Conservation (phyloP, 371 early-diverging fungal genomes). For the Batkoa obscura region DNA sequence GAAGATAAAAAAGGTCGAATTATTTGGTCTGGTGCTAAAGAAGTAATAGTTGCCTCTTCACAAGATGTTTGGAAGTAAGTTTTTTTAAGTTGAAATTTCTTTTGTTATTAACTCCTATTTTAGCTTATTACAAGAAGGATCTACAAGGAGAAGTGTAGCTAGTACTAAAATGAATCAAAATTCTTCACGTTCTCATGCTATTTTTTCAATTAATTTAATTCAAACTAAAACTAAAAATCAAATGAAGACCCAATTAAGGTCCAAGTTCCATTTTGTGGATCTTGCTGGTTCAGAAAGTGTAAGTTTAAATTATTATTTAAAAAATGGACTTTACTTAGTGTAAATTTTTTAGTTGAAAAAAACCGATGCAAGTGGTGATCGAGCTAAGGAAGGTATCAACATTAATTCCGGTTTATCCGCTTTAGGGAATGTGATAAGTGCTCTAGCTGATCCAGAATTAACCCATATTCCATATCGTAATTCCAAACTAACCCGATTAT, state of each 20-base stretch:
- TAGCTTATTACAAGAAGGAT: constrained; percentile 27
- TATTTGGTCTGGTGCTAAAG: constrained; percentile 72
- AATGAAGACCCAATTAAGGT: constrained; percentile 16
- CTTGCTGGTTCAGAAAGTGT: constrained; percentile 76
- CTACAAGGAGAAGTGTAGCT: constrained; percentile 77
- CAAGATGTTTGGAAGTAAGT: constrained; percentile 27
- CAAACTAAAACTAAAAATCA: constrained; percentile 2
- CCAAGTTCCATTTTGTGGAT: constrained; percentile 92
- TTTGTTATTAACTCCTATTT: not conserved
- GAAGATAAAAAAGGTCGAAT: constrained; percentile 80
- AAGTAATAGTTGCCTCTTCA: constrained; percentile 48
- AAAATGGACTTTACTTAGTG: too few relatives aligned
- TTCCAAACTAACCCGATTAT: constrained; percentile 92
- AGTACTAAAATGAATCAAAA: constrained; percentile 92
- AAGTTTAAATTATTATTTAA: too few relatives aligned
- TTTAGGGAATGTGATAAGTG: constrained; percentile 96
- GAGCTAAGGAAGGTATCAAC: constrained; percentile 91
- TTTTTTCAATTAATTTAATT: constrained; percentile 57
- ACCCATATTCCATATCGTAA: constrained; percentile 93
- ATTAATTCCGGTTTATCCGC: constrained; percentile 95
- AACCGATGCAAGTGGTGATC: constrained; percentile 84
- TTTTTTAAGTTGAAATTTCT: too few relatives aligned
- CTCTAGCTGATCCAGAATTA: constrained; percentile 72
- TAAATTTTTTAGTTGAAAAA: constrained; percentile 40
- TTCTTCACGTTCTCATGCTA: constrained; percentile 95